Base-by-base conservation (phyloP, 1,284 basidiomycete species). In the Crucibulum cyathiforme region DNA sequence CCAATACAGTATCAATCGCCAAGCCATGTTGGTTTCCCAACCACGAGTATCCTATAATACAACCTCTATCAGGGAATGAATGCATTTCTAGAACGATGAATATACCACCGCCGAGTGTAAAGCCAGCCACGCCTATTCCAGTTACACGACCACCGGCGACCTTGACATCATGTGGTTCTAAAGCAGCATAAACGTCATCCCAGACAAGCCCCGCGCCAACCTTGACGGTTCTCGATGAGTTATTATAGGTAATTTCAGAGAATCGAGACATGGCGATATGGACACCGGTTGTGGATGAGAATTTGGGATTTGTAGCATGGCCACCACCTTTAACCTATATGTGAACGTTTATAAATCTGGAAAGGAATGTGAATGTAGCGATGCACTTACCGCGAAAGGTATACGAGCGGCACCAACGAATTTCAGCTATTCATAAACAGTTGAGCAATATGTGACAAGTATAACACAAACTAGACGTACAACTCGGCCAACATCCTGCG, bases 71-170 rank as follows among this genome's bases (percentile, higher is more conserved):
- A 24, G 24, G 9, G 7, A 53, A 38, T 38, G 51, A 51, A 37
- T 45, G 48, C 34, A 24, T 39, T n/a, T n/a, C 13, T 45, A 46
- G 13, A 8, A 13, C n/a, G 13, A n/a, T n/a, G 17, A 4, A 59
- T 74, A n/a, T 66, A 80, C 86, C 86, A 75, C 85, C 86, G 0
- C 85, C 85, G 0, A 87, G 77, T 0, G 75, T 82, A 52, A 84
- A 82, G 1, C 85, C 85, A 9, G 81, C 83, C 2, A 87, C 82
- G n/a, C 86, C 85, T 8, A 87, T 80, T 17, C 86, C 84, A 1
- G 77, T 60, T 0, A 82, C 80, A 5, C 85, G 73, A 17, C 83
- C 85, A 9, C 86, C 86, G 1, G 85, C 77, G 9, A 88, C 84
- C 49, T 79, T 86, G 7, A 83, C 76, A 7, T 73, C 73, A 47